A percentile compares a stretch with the other conserved stretches of the same genome.
Evolutionary conservation across 176 grass and related monocot genomes (phyloP).

Genomic region (Olyra latifolia): DNA sequence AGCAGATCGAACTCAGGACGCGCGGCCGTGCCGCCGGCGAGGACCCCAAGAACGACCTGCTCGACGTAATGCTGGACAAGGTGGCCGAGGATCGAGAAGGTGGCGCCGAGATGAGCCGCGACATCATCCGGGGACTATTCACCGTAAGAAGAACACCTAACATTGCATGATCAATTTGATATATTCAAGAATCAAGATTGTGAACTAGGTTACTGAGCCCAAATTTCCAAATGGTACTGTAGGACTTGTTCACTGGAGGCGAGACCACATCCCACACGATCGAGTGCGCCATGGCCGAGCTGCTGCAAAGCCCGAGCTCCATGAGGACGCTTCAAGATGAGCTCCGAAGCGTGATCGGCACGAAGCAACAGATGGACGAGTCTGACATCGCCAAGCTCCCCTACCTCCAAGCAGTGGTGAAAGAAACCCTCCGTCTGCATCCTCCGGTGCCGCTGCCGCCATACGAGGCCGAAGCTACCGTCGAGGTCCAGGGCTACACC

Average conservation of each 20-base stretch:
- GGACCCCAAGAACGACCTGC: neutral
- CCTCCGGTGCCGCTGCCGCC: conserved; percentile 19
- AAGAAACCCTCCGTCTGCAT: neutral
- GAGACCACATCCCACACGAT: conserved; percentile 12
- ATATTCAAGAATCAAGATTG: too few relatives aligned
- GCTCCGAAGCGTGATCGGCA: neutral
- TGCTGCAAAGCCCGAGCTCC: conserved; percentile 19
- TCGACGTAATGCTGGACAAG: neutral
- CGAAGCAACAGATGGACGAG: neutral
- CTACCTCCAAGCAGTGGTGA: too few relatives aligned
- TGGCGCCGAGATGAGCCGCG: too few relatives aligned
- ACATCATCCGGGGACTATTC: neutral
- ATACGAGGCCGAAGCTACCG: neutral
- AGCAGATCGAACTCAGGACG: neutral
- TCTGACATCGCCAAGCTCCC: too few relatives aligned
- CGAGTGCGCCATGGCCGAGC: conserved; percentile 42
- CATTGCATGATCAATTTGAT: too few relatives aligned
- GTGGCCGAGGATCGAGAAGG: too few relatives aligned
- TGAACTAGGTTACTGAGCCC: too few relatives aligned
- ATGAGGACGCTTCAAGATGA: conserved; percentile 25
- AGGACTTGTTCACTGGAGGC: conserved; percentile 38
- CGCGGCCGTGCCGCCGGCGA: neutral
- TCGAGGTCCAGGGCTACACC: conserved; percentile 27
- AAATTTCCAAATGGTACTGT: too few relatives aligned
- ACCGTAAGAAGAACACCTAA: too few relatives aligned